Base-by-base conservation (phyloP, 1,139 yeast species). In the Sugiyamaella xylanicola region DNA sequence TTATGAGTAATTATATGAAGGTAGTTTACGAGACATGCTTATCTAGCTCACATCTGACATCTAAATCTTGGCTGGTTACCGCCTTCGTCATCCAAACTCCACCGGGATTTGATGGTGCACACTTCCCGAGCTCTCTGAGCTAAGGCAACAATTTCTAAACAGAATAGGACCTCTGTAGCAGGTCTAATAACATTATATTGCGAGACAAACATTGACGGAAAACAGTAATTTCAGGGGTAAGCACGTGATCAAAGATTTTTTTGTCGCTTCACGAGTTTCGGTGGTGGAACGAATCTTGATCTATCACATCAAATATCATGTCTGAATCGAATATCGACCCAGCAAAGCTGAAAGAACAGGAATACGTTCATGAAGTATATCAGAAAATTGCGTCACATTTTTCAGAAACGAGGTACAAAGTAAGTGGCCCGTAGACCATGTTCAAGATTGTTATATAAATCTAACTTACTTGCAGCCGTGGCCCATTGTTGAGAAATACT, bases 301-400 rank as follows among this genome's bases (percentile, higher is more conserved):
- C 29, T 9, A 9, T 25, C 5, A 25, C 9, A 25, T 25, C 29
- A 25, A 32, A 7, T 11, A 32, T n/a, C 25, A 43, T 43, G 47
- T 3, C 37, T n/a, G 37, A 43, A 19, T 40, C 44, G n/a, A 40
- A 40, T 40, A 9, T n/a, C 8, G 44, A 40, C 15, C 15, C 50
- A 2, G 50, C 50, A 2, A 46, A 13, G 32, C 41, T 36, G 39
- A 87, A 85, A 68, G 99, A 93, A 68, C 82, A 85, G 52, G 78
- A 79, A 55, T 87, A 82, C 66, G 99, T 93, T 1, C 99, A 93
- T 71, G 80, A 82, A 19, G 96, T 95, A 1, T 93, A 93, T 73
- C 88, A 93, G 66, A 88, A 88, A 60, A 93, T 93, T 39, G 99
- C 99, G 0, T 67, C 85, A 11, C 99, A 95, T 70, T 93, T 93